phyloP scores from a whole-genome alignment of 306 rosid species.

The Gleditsia sinensis region DNA sequence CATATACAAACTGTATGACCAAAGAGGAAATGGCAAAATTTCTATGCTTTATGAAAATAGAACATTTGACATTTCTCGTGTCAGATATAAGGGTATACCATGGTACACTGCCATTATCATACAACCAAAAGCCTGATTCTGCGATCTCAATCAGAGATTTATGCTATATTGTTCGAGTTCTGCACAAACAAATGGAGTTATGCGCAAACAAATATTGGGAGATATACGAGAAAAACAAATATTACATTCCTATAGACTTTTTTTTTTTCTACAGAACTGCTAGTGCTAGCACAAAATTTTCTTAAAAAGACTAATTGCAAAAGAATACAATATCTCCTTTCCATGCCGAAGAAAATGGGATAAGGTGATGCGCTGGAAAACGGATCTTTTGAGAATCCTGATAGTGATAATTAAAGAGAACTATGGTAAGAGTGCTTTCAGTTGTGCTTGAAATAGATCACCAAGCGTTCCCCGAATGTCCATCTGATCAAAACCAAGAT shows the following conservation, averaged over 20 bases:
- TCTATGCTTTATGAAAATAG: neutral
- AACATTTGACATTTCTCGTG: neutral
- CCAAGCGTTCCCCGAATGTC: conserved; percentile 96
- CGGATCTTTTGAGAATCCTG: conserved; percentile 19
- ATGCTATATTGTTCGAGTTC: conserved; percentile 36
- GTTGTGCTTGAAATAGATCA: conserved; percentile 84
- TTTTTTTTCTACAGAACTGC: conserved; percentile 46
- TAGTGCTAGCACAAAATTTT: conserved; percentile 37
- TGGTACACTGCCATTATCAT: conserved; percentile 41
- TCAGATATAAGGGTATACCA: conserved; percentile 24
- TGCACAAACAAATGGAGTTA: conserved; percentile 41
- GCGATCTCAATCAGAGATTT: conserved; percentile 39
- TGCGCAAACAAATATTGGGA: conserved; percentile 33
- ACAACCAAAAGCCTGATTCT: conserved; percentile 47
- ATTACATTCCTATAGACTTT: conserved; percentile 44
- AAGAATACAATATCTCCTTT: conserved; percentile 33
- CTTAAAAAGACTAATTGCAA: conserved; percentile 28
- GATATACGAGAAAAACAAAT: conserved; percentile 29
- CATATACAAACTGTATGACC: too few relatives aligned
- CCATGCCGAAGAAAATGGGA: conserved; percentile 33
- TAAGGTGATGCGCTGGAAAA: conserved; percentile 23
- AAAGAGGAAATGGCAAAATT: too few relatives aligned
- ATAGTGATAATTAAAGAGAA: conserved; percentile 18
- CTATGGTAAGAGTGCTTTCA: conserved; percentile 88
- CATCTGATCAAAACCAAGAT: conserved; percentile 66